A percentile compares a stretch with the other conserved stretches of the same genome.
phyloP scores from a whole-genome alignment of 1,284 basidiomycete genomes.

The Cutaneotrichosporon sp. region DNA sequence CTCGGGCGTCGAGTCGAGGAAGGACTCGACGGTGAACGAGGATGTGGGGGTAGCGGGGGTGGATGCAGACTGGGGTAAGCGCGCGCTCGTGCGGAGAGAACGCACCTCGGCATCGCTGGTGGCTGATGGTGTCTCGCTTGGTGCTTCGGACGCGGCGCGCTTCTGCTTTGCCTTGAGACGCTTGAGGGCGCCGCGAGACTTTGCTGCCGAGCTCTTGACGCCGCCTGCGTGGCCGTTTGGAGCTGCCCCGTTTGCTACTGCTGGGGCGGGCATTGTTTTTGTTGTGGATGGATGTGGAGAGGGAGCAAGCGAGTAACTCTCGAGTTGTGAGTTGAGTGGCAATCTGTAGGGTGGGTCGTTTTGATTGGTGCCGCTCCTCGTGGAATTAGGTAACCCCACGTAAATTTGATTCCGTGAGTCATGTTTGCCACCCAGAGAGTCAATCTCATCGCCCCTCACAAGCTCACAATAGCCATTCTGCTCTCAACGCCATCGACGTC shows the following conservation, averaged over 20 bases:
- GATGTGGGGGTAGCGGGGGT: conserved; percentile 5
- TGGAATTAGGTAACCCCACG: neutral
- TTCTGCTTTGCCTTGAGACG: conserved; percentile 51
- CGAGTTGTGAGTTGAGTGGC: conserved; percentile 1
- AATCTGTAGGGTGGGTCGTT: neutral
- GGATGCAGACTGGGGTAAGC: conserved; percentile 28
- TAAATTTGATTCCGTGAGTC: neutral
- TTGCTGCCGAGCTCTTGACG: conserved; percentile 37
- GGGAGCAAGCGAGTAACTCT: no score
- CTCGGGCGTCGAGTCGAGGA: conserved; percentile 32
- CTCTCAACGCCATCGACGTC: neutral
- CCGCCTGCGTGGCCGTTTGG: conserved; percentile 30
- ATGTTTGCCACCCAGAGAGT: conserved; percentile 18
- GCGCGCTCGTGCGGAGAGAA: conserved; percentile 3
- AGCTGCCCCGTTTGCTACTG: conserved; percentile 16
- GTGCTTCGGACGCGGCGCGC: conserved; percentile 31
- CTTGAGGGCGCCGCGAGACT: conserved; percentile 47
- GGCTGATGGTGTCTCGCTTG: conserved; percentile 43
- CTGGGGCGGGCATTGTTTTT: conserved; percentile 20
- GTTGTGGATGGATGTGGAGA: neutral
- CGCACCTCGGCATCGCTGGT: conserved; percentile 47
- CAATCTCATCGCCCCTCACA: no score
- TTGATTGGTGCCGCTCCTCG: neutral
- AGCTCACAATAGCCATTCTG: conserved; percentile 1
- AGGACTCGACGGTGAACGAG: conserved; percentile 36